These are phyloP conservation scores for Vickermania ingenoplastis DNA, from an alignment of 208 protist species.

Conservation along the genomic window DNA sequence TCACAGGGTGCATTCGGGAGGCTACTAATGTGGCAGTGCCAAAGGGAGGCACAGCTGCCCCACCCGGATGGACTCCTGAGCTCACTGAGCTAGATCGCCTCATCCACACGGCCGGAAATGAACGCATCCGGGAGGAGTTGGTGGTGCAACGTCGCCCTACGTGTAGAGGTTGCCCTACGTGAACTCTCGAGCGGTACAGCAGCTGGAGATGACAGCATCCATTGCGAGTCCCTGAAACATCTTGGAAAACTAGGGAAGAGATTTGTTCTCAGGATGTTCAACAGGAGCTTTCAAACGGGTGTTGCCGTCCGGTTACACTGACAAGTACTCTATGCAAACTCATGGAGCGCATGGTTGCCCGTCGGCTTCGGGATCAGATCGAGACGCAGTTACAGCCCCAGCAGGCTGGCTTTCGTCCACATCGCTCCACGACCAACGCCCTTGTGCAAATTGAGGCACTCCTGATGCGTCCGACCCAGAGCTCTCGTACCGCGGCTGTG, in stretches of 20 bases:
- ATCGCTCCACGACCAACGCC: constrained; percentile 13
- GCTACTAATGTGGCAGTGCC: background rate
- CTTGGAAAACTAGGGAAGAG: constrained; percentile 2
- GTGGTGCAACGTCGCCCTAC: background rate
- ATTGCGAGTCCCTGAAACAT: constrained; percentile 4
- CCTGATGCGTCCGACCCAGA: background rate
- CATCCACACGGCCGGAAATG: background rate
- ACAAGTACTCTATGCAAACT: constrained; percentile 18
- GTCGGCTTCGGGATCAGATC: constrained; percentile 10
- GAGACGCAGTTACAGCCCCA: constrained; percentile 6
- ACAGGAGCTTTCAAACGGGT: constrained; percentile 8
- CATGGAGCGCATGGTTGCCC: constrained; percentile 14
- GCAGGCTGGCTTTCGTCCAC: constrained; percentile 15
- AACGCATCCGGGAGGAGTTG: background rate
- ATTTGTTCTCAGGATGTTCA: constrained; percentile 9
- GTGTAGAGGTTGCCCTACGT: background rate
- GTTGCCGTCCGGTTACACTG: constrained; percentile 13
- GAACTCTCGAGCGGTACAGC: constrained; percentile 6
- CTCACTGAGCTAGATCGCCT: background rate
- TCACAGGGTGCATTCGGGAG: background rate
- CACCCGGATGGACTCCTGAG: background rate
- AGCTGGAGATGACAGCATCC: constrained; percentile 8
- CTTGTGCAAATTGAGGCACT: constrained; percentile 5
- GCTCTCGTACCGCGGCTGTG: constrained; percentile 5
- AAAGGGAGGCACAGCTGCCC: background rate